These are phyloP conservation scores for Alternaria dauci DNA, from an alignment of 2,329 filamentous ascomycete genomes.

Conservation along the genomic window DNA sequence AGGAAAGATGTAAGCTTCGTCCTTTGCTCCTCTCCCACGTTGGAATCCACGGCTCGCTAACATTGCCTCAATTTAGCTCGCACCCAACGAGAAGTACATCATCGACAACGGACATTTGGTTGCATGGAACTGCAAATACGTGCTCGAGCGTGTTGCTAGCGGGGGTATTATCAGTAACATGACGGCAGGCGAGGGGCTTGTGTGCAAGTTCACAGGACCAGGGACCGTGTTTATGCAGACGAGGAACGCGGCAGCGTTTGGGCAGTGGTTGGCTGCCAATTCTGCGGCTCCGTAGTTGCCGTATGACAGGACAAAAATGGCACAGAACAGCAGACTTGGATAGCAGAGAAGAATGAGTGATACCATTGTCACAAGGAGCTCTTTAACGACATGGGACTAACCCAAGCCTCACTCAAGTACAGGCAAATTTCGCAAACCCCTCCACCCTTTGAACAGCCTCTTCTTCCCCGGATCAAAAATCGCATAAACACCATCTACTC, in stretches of 20 bases:
- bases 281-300: constrained; percentile 5
- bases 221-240: constrained; percentile 95
- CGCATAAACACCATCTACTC: constrained; percentile 65
- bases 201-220: constrained; percentile 90
- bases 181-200: constrained; percentile 82
- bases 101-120: constrained; percentile 94
- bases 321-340: background rate
- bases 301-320: background rate
- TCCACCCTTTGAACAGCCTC: constrained; percentile 64
- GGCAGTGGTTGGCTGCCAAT: constrained; percentile 57
- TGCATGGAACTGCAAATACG: constrained; percentile 96
- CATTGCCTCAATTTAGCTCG: background rate
- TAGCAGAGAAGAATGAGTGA: background rate
- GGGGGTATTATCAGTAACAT: constrained; percentile 93
- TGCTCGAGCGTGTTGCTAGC: constrained; percentile 86
- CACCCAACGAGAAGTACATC: constrained; percentile 79
- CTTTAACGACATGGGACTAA: background rate
- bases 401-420: constrained; percentile 7
- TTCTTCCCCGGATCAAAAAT: constrained; percentile 70
- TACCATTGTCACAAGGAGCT: background rate
- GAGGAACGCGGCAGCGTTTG: constrained; percentile 76
- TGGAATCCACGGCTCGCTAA: background rate
- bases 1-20: constrained; percentile 81
- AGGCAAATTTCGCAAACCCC: constrained; percentile 34
- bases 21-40: background rate